These are phyloP conservation scores for Chamaecyparis obtusa DNA, from an alignment of 75 land plant species.

Conservation along the genomic window DNA sequence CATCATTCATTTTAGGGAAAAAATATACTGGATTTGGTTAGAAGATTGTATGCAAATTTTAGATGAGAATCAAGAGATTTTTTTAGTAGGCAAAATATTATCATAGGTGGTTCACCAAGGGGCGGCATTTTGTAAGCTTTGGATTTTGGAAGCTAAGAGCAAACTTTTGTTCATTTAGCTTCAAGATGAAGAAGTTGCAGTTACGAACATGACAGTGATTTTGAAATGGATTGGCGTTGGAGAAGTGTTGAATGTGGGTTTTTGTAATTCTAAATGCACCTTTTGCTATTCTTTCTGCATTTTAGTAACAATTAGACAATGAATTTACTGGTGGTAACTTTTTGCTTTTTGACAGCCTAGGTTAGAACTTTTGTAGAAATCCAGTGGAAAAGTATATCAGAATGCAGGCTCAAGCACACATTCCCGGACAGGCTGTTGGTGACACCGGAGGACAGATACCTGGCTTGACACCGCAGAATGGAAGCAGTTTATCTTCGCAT, in stretches of 20 bases:
- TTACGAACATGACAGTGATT: neutral
- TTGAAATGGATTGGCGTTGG: neutral
- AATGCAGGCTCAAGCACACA: slow-evolving; percentile 24
- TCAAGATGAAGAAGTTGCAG: neutral
- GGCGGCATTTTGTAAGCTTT: neutral
- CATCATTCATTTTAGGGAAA: neutral
- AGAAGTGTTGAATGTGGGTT: neutral
- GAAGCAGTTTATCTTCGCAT: slow-evolving; percentile 2
- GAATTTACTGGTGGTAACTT: neutral
- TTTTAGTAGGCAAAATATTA: neutral
- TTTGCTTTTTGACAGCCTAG: neutral
- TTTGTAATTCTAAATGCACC: neutral
- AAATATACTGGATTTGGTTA: neutral
- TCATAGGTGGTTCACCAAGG: neutral
- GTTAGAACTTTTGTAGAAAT: neutral
- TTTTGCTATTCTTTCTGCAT: neutral
- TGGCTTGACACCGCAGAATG: slow-evolving; percentile 14
- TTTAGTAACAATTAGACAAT: neutral
- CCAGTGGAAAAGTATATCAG: neutral
- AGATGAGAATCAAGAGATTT: neutral
- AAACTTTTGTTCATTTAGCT: neutral
- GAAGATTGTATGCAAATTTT: neutral
- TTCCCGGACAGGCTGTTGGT: slow-evolving; percentile 21
- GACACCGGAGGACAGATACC: slow-evolving; percentile 15
- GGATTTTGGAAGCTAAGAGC: neutral